Evolutionary conservation across 768 basidiomycete genomes (phyloP), one percentile per base, ranked within the genome.

Genomic region (Termitomyces sp.): DNA sequence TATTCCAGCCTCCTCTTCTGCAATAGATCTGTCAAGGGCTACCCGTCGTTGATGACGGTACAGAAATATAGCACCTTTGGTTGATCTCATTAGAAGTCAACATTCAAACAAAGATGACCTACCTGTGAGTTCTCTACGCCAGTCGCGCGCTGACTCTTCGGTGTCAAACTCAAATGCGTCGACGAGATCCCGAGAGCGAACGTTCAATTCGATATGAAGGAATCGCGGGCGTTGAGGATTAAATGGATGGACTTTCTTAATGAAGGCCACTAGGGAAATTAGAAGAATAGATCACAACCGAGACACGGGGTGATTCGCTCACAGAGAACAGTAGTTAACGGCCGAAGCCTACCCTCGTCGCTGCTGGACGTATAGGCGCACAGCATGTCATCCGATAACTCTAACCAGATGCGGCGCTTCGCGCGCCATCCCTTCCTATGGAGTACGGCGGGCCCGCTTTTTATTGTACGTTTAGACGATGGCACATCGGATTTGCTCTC

Each of bases 371-470:
- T 73, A 61, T 80, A 86, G 1, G 76, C 72, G 56, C 82, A 81
- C 32, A 85, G 55, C 79, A 85, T 83, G 56, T 86, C 85, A 41
- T 77, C 72, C 0, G 76, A 78, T 17, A 88, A 67, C 63, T 86
- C 85, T 64, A 86, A 59, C 86, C 86, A 86, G 5, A 86, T 70
- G 25, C 82, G 75, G 27, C 69, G 70, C 56, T 80, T 78, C 17
- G 72, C 61, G 52, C 73, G 78, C 64, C 73, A 72, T 45, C 76
- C 78, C 51, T 71, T 72, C 11, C 75, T 69, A 56, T 78, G 79
- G 28, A 82, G 67, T 1, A 76, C 69, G 3, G 78, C 80, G 2
- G 81, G 67, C 1, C 84, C 85, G 14, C 78, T 61, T 62, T 77
- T 80, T 45, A 86, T 67, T 17, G 79, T 57, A 39, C 75, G 68